Conservation (phyloP, 73 alveolate genomes). For the Paramecium octaurelia region DNA sequence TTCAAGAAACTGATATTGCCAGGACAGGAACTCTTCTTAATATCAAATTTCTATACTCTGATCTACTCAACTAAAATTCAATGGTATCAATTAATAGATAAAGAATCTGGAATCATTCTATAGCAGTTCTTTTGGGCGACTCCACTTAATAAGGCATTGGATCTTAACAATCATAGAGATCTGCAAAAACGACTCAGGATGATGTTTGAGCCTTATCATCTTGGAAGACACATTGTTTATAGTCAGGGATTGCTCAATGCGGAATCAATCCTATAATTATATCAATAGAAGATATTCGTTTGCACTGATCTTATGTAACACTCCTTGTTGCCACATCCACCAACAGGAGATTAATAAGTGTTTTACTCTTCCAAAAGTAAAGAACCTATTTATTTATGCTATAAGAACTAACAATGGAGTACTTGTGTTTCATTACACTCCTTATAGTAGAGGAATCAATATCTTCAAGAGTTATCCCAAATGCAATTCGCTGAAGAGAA, state of each 20-base stretch:
- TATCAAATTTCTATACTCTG: background rate
- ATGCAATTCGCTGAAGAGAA: background rate
- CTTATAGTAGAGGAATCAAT: background rate
- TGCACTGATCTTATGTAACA: constrained; percentile 12
- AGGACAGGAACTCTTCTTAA: constrained; percentile 5
- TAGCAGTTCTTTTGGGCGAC: background rate
- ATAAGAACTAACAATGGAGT: background rate
- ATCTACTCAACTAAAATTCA: background rate
- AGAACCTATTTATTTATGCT: background rate
- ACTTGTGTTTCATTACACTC: background rate
- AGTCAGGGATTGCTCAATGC: background rate
- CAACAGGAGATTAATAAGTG: background rate
- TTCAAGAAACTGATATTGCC: background rate
- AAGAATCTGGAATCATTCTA: background rate
- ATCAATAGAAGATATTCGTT: background rate
- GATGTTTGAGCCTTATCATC: constrained; percentile 36
- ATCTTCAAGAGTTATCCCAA: background rate
- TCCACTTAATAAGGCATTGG: background rate
- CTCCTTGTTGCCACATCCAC: background rate
- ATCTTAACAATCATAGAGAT: background rate
- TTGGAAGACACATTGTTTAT: constrained; percentile 2
- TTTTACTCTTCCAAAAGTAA: background rate
- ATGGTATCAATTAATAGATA: constrained; percentile 6
- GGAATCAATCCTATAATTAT: background rate
- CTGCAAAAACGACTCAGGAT: background rate